Percentiles rank a stretch among this genome's conserved stretches.
These are phyloP conservation scores for Cryptosporidium ubiquitum DNA, from an alignment of 169 alveolate genomes.

Conservation along the genomic window DNA sequence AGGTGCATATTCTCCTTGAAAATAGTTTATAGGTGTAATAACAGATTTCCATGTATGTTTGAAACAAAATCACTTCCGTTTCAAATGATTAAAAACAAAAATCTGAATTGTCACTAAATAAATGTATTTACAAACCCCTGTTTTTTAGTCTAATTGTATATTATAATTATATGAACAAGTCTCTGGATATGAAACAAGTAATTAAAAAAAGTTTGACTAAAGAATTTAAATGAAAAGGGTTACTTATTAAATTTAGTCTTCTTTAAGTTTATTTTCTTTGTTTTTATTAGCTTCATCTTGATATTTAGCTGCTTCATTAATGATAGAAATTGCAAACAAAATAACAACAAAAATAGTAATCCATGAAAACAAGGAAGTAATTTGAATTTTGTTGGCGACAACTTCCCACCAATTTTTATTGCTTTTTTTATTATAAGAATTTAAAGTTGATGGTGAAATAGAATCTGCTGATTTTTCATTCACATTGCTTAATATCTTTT, in stretches of 20 bases:
- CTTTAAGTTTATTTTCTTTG: neutral
- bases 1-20: neutral
- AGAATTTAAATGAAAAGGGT: neutral
- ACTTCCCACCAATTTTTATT: neutral
- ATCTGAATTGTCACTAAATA: neutral
- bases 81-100: too few species aligned
- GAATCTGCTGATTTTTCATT: neutral
- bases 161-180: neutral
- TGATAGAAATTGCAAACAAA: slow-evolving; percentile 13
- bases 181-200: neutral
- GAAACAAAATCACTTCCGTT: neutral
- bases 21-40: neutral
- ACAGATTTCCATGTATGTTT: neutral
- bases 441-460: neutral
- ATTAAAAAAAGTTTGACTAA: neutral
- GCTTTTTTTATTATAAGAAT: neutral
- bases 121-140: neutral
- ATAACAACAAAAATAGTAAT: slow-evolving; percentile 35
- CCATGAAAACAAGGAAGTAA: slow-evolving; percentile 26
- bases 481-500: slow-evolving; percentile 16
- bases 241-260: neutral
- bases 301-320: slow-evolving; percentile 61
- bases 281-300: slow-evolving; percentile 34
- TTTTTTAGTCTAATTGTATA: neutral
- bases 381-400: neutral